Percentiles rank a stretch among this genome's conserved stretches.
Evolutionary conservation across 2,329 filamentous ascomycete species (phyloP).

Genomic region (Pezicula radicicola): DNA sequence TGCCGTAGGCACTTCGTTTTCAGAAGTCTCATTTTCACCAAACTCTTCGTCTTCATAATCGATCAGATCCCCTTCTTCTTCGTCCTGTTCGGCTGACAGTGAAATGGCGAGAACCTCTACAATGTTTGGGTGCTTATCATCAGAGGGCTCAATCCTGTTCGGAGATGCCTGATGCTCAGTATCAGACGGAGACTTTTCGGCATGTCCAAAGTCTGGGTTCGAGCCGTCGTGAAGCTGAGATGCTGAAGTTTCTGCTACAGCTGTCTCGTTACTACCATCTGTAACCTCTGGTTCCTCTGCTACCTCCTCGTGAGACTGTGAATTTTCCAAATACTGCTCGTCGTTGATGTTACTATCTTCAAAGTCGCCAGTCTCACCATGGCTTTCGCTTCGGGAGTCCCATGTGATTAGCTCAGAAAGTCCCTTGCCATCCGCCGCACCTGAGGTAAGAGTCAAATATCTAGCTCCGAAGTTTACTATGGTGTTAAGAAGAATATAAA

Average conservation of each 20-base stretch:
- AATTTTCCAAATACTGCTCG: neutral
- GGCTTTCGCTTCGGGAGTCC: conserved; percentile 19
- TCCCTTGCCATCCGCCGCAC: conserved; percentile 54
- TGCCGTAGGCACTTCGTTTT: neutral
- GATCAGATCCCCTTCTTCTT: conserved; percentile 39
- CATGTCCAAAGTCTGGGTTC: neutral
- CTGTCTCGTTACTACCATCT: neutral
- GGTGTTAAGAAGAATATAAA: conserved; percentile 55
- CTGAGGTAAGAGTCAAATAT: conserved; percentile 47
- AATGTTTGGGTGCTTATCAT: no score
- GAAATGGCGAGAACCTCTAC: no score
- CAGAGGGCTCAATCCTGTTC: neutral
- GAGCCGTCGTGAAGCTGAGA: no score
- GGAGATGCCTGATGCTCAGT: conserved; percentile 1
- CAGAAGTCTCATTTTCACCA: conserved; percentile 5
- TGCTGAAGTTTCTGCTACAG: no score
- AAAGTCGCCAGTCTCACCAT: conserved; percentile 14
- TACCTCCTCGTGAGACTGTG: neutral
- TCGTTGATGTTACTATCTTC: conserved; percentile 1
- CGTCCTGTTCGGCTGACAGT: conserved; percentile 1
- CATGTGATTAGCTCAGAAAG: conserved; percentile 22
- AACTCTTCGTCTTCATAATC: conserved; percentile 47
- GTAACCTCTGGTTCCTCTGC: neutral
- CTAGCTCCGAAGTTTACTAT: conserved; percentile 51
- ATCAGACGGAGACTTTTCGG: conserved; percentile 2